A percentile compares a stretch with the other conserved stretches of the same genome.
Evolutionary conservation across 176 grass and related monocot species (phyloP).

Genomic region (Lolium rigidum): DNA sequence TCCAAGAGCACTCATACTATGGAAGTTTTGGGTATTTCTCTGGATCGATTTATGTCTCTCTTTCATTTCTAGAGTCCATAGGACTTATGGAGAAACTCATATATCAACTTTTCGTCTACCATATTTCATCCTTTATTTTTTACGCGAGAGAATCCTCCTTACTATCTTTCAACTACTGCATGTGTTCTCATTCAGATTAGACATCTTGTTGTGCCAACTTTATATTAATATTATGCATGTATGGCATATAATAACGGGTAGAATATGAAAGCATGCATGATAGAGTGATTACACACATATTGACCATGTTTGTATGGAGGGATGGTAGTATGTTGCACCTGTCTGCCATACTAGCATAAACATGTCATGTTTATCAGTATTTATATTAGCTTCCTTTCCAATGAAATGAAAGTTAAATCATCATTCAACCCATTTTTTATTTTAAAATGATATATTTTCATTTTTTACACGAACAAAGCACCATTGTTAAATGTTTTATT

Average conservation of each 20-base stretch:
- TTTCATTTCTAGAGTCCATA: not conserved
- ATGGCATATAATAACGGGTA: conserved; percentile 7
- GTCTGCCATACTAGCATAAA: conserved; percentile 11
- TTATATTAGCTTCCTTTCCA: not conserved
- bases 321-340: not conserved
- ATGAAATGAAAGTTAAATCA: conserved; percentile 12
- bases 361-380: not conserved
- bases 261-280: not conserved
- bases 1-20: conserved; percentile 98
- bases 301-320: not conserved
- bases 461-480: not conserved
- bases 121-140: conserved; percentile 27
- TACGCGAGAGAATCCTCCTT: conserved; percentile 18
- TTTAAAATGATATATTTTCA: not conserved
- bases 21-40: conserved; percentile 87
- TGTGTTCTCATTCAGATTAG: conserved; percentile 6
- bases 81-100: not conserved
- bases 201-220: not conserved
- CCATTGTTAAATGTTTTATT: conserved; percentile 22
- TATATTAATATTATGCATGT: conserved; percentile 13
- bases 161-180: not conserved
- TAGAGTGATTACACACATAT: conserved; percentile 8
- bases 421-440: not conserved
- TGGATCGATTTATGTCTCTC: not conserved
- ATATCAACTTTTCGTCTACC: conserved; percentile 9